A percentile compares a stretch with the other conserved stretches of the same genome.
Evolutionary conservation across 352 stramenopile genomes (phyloP).

Genomic region (Pythium aphanidermatum): DNA sequence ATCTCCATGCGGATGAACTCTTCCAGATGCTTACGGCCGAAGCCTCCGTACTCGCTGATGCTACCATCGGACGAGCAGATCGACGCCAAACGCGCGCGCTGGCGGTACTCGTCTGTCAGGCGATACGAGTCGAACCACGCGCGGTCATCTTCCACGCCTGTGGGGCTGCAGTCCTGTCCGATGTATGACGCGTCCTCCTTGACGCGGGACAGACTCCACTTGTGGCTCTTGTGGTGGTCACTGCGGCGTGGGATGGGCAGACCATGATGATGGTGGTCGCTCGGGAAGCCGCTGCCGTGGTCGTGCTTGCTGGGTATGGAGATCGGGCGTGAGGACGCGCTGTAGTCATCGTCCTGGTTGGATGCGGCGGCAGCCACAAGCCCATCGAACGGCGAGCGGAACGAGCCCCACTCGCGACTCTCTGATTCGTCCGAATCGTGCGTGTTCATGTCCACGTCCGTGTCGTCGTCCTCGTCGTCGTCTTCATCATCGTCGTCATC

Average conservation of each 20-base stretch:
- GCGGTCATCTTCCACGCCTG: conserved; percentile 58
- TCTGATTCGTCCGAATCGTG: conserved; percentile 17
- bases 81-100: conserved; percentile 58
- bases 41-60: conserved; percentile 58
- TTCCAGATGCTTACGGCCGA: conserved; percentile 66
- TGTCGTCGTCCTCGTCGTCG: conserved; percentile 41
- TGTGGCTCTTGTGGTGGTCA: conserved; percentile 38
- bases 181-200: conserved; percentile 54
- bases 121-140: conserved; percentile 57
- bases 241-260: conserved; percentile 13
- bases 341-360: conserved; percentile 40
- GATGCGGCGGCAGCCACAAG: conserved; percentile 54
- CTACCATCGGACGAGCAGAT: conserved; percentile 68
- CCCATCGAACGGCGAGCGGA: conserved; percentile 58
- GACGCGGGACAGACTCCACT: conserved; percentile 56
- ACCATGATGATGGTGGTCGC: conserved; percentile 18
- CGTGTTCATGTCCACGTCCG: conserved; percentile 24
- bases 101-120: conserved; percentile 55
- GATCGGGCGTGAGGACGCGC: conserved; percentile 48
- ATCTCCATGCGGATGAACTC: conserved; percentile 82
- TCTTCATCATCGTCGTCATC: conserved; percentile 35
- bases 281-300: not conserved
- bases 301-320: conserved; percentile 39
- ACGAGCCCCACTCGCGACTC: conserved; percentile 27
- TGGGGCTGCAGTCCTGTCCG: conserved; percentile 58